Percentiles rank a stretch among this genome's conserved stretches.
These are phyloP conservation scores for Herpetomonas samuelpessoai DNA, from an alignment of 208 protist genomes.

Conservation along the genomic window DNA sequence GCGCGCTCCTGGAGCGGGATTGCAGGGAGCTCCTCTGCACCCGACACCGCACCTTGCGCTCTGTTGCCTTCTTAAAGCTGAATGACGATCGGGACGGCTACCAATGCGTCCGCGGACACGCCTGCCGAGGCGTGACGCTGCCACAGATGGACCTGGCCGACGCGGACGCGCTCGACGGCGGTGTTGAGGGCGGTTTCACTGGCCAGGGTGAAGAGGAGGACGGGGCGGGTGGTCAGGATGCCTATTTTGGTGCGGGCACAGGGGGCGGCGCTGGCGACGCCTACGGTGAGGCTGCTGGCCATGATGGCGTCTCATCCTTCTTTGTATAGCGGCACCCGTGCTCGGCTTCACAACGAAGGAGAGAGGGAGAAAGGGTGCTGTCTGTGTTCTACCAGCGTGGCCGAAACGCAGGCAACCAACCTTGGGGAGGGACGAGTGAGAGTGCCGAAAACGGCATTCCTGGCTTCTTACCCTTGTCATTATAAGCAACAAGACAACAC, in stretches of 20 bases:
- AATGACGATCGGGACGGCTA: conserved; percentile 57
- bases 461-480: too few species aligned
- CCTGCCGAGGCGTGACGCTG: conserved; percentile 58
- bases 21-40: conserved; percentile 77
- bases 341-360: too few species aligned
- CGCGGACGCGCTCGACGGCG: conserved; percentile 1
- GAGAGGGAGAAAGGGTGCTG: neutral
- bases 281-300: conserved; percentile 25
- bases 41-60: conserved; percentile 67
- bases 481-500: too few species aligned
- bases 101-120: conserved; percentile 63
- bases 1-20: conserved; percentile 31
- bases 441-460: too few species aligned
- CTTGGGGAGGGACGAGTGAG: too few species aligned
- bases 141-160: conserved; percentile 4
- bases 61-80: conserved; percentile 71
- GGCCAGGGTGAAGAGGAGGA: conserved; percentile 9
- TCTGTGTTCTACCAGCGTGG: too few species aligned
- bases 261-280: conserved; percentile 10
- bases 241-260: conserved; percentile 19
- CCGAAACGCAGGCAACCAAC: too few species aligned
- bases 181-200: neutral
- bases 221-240: conserved; percentile 19
- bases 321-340: conserved; percentile 53
- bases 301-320: conserved; percentile 76